Conservation (phyloP, 73 alveolate species). For the Symbiodinium pilosum region DNA sequence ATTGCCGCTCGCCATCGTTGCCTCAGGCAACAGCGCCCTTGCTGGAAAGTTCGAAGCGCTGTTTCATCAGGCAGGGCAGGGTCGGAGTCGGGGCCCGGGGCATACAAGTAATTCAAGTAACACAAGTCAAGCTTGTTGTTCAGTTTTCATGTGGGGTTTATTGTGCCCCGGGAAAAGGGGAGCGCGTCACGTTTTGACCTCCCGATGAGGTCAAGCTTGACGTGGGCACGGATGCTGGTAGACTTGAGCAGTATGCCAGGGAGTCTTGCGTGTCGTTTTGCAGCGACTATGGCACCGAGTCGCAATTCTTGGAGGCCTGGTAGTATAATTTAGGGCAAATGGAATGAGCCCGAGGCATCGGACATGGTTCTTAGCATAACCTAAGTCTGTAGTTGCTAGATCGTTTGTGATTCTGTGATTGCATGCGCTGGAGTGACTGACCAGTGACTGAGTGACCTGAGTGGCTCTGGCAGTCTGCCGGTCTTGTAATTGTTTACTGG, state of each 20-base stretch:
- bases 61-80: slow-evolving; percentile 10
- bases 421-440: background rate
- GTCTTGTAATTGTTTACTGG: too few relatives aligned
- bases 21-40: background rate
- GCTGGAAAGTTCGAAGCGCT: slow-evolving; percentile 26
- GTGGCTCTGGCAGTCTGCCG: too few relatives aligned
- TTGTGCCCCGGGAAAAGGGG: too few relatives aligned
- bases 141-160: too few relatives aligned
- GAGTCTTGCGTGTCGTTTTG: background rate
- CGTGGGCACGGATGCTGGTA: background rate
- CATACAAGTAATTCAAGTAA: too few relatives aligned
- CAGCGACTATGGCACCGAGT: slow-evolving; percentile 41
- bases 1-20: slow-evolving; percentile 13
- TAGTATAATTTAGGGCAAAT: too few relatives aligned
- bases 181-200: too few relatives aligned
- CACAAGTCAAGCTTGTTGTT: too few relatives aligned
- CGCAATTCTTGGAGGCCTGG: slow-evolving; percentile 49
- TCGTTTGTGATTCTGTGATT: background rate
- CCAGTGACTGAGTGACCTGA: too few relatives aligned
- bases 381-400: background rate
- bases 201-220: slow-evolving; percentile 33
- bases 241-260: background rate
- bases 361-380: too few relatives aligned
- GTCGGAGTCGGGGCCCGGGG: too few relatives aligned
- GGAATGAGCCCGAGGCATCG: too few relatives aligned